phyloP scores from a whole-genome alignment of 2,329 filamentous ascomycete genomes.

The Hysterium pulicare region DNA sequence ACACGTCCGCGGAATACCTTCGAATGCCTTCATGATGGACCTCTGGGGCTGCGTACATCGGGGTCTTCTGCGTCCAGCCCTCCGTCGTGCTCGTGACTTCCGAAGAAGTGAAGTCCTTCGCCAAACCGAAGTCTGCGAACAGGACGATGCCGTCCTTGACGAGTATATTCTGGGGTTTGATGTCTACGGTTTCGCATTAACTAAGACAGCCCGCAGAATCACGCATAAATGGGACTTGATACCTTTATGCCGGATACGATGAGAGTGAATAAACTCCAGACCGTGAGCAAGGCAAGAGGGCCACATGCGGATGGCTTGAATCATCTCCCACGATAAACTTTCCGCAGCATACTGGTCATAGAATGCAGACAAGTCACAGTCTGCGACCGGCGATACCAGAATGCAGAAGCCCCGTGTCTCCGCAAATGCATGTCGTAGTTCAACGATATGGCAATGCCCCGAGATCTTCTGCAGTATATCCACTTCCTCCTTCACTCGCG shows the following conservation, averaged over 20 bases:
- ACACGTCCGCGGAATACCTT: conserved; percentile 7
- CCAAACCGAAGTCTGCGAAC: conserved; percentile 8
- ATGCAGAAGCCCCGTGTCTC: background rate
- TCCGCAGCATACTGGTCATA: background rate
- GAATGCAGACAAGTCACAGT: background rate
- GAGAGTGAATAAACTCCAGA: conserved; percentile 1
- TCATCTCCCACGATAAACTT: background rate
- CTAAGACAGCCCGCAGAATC: no score
- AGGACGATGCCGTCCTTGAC: conserved; percentile 7
- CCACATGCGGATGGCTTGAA: background rate
- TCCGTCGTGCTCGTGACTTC: conserved; percentile 4
- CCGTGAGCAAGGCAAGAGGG: background rate
- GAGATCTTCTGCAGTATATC: background rate
- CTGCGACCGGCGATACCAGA: background rate
- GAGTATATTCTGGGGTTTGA: conserved; percentile 10
- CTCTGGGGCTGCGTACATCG: conserved; percentile 8
- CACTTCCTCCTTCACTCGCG: background rate
- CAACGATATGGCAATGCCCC: background rate
- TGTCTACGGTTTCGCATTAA: conserved; percentile 2
- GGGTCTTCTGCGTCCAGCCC: conserved; percentile 3
- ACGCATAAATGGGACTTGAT: no score
- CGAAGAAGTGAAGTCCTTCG: conserved; percentile 4
- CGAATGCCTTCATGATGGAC: conserved; percentile 3
- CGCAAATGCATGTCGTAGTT: background rate
- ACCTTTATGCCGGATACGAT: background rate